Conservation (phyloP, 768 basidiomycete species). For the Lepiota brunneoincarnata region DNA sequence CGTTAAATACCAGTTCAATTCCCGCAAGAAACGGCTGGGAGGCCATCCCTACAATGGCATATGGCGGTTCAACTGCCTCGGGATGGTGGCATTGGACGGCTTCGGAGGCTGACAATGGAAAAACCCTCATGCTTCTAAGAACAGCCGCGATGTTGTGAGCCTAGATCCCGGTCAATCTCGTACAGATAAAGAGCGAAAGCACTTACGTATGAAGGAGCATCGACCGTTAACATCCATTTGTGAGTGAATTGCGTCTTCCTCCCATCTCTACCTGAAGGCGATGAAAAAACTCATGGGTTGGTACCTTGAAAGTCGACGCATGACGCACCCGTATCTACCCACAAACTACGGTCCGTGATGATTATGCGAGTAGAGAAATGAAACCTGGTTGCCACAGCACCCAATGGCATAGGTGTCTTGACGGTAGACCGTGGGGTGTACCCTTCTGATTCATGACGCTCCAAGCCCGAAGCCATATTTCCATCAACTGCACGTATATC, state of each 20-base stretch:
- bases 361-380: constrained; percentile 46
- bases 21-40: constrained; percentile 43
- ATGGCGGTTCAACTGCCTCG: constrained; percentile 36
- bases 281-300: neutral
- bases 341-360: constrained; percentile 47
- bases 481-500: too few species aligned
- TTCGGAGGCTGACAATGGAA: constrained; percentile 21
- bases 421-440: too few species aligned
- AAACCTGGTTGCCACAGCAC: constrained; percentile 35
- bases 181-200: neutral
- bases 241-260: constrained; percentile 32
- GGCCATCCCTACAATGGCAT: constrained; percentile 40
- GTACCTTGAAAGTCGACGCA: neutral
- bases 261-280: constrained; percentile 25
- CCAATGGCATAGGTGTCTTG: neutral
- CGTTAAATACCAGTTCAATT: constrained; percentile 43
- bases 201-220: constrained; percentile 51
- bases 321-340: constrained; percentile 38
- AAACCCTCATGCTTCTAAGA: constrained; percentile 45
- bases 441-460: too few species aligned
- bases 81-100: constrained; percentile 14
- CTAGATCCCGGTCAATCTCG: neutral
- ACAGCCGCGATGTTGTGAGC: constrained; percentile 24
- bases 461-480: too few species aligned
- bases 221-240: constrained; percentile 56